These are phyloP conservation scores for Parascedosporium putredinis DNA, from an alignment of 2,329 filamentous ascomycete species.

Conservation along the genomic window DNA sequence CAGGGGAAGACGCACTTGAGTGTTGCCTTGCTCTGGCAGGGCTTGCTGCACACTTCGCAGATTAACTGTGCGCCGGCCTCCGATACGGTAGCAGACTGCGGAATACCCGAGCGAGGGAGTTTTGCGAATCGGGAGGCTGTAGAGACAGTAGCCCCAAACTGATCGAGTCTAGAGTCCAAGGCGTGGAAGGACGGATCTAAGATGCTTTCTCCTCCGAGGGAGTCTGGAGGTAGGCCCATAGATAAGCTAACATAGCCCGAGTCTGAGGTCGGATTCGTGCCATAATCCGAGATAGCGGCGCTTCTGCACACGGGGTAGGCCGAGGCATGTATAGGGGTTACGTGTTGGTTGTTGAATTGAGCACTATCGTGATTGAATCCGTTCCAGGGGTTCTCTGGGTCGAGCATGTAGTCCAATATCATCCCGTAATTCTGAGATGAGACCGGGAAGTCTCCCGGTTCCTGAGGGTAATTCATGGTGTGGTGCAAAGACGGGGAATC, in stretches of 20 bases:
- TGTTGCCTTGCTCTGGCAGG: neutral
- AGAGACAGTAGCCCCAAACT: neutral
- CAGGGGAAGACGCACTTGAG: neutral
- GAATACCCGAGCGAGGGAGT: neutral
- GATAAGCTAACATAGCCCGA: constrained; percentile 4
- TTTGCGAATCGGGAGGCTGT: neutral
- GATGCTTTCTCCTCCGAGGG: neutral
- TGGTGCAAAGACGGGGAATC: too few relatives aligned
- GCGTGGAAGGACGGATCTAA: neutral
- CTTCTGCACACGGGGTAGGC: neutral
- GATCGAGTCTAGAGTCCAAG: neutral
- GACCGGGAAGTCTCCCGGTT: too few relatives aligned
- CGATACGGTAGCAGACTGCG: neutral
- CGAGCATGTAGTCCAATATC: neutral
- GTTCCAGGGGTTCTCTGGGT: neutral
- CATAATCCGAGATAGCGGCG: neutral
- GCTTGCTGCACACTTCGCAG: neutral
- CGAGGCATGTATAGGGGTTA: neutral
- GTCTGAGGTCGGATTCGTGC: neutral
- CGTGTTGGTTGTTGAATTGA: neutral
- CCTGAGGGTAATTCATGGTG: too few relatives aligned
- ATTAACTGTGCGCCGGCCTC: neutral
- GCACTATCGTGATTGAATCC: neutral
- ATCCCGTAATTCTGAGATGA: neutral
- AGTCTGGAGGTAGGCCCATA: neutral